Percentiles rank a stretch among this genome's conserved stretches.
Evolutionary conservation across 2,329 filamentous ascomycete species (phyloP).

Genomic region (Ceratocystis ficicola): DNA sequence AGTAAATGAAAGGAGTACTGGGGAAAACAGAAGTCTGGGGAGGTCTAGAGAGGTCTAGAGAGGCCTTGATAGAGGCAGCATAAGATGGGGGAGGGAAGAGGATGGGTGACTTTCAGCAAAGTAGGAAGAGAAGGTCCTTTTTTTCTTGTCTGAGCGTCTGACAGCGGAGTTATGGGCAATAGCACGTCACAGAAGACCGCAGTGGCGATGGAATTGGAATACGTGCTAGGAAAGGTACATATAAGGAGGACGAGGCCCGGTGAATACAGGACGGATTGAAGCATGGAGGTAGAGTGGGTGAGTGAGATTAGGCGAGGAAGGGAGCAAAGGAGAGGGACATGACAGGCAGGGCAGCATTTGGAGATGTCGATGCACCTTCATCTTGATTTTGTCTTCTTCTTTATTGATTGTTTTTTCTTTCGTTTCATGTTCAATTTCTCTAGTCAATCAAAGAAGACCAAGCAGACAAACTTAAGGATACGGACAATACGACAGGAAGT

Average conservation of each 20-base stretch:
- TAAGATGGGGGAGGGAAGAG: not conserved
- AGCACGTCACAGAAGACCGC: constrained; percentile 4
- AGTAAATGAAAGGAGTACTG: too few species aligned
- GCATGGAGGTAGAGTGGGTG: not conserved
- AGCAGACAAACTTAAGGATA: not conserved
- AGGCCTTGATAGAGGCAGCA: too few species aligned
- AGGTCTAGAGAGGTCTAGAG: not conserved
- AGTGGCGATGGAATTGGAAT: constrained; percentile 4
- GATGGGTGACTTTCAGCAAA: not conserved
- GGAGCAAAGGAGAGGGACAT: not conserved
- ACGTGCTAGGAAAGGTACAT: not conserved
- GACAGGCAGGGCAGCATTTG: not conserved
- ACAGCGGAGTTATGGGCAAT: not conserved
- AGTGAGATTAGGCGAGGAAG: not conserved
- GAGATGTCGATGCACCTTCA: not conserved
- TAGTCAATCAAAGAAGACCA: not conserved
- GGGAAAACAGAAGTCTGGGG: not conserved
- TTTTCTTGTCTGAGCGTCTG: constrained; percentile 3
- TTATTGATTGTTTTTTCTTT: not conserved
- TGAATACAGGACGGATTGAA: not conserved
- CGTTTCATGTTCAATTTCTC: not conserved
- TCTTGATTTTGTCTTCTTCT: not conserved
- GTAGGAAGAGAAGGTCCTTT: too few species aligned
- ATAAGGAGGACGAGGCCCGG: constrained; percentile 15
- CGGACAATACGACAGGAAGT: not conserved